These are phyloP conservation scores for Emmonsia crescens DNA, from an alignment of 2,329 filamentous ascomycete genomes.

Conservation along the genomic window DNA sequence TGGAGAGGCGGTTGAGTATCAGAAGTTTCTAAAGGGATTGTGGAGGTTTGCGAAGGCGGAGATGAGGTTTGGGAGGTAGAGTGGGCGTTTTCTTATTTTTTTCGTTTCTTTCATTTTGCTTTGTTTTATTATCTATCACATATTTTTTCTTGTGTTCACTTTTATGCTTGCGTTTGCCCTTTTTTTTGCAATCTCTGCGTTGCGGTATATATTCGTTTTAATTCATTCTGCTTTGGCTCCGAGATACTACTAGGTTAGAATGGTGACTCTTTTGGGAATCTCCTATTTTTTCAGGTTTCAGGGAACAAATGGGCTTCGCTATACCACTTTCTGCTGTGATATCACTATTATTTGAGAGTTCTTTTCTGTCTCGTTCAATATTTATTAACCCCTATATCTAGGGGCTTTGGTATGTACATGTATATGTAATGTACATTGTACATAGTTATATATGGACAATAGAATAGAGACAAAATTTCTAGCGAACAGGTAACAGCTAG, in stretches of 20 bases:
- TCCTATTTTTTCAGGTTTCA: background rate
- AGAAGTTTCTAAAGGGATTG: slow-evolving; percentile 78
- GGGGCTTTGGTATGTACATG: too few species aligned
- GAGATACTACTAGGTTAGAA: background rate
- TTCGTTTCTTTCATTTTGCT: background rate
- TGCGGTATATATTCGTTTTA: background rate
- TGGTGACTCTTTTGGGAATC: background rate
- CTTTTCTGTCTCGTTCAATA: background rate
- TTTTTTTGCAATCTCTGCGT: background rate
- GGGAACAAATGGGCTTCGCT: background rate
- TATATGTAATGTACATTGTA: too few species aligned
- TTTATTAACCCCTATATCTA: too few species aligned
- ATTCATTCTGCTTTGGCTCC: background rate
- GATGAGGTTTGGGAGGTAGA: slow-evolving; percentile 65
- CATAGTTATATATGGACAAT: too few species aligned
- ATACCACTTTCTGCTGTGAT: background rate
- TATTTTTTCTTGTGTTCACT: background rate
- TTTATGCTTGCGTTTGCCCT: background rate
- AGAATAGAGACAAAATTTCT: too few species aligned
- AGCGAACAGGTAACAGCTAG: too few species aligned
- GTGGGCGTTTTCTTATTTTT: background rate
- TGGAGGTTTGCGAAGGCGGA: slow-evolving; percentile 78
- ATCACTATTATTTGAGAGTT: background rate
- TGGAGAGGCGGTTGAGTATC: slow-evolving; percentile 62
- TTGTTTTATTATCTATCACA: background rate